A percentile compares a stretch with the other conserved stretches of the same genome.
Conservation (phyloP, 75 land plant genomes). For the Pinus tabuliformis region DNA sequence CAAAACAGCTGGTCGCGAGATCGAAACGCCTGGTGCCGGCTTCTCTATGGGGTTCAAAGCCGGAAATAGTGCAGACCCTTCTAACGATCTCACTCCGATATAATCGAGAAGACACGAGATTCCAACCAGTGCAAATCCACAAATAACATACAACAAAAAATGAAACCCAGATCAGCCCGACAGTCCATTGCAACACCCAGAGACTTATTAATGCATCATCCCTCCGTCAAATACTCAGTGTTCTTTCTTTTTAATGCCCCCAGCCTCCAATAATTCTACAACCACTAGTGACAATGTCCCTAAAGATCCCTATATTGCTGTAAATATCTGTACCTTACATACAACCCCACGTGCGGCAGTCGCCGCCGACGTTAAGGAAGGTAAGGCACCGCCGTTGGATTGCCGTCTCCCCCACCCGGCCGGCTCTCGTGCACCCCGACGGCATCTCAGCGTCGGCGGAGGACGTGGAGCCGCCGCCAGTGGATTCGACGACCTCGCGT, state of each 20-base stretch:
- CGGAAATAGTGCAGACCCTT: no score
- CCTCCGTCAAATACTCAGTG: background rate
- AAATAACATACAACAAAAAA: background rate
- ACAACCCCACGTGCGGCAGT: conserved; percentile 1
- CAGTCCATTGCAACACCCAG: background rate
- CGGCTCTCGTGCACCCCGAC: background rate
- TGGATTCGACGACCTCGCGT: no score
- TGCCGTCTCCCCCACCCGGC: background rate
- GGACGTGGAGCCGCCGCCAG: conserved; percentile 5
- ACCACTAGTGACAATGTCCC: background rate
- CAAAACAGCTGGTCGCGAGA: no score
- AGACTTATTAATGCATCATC: background rate
- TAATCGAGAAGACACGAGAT: background rate
- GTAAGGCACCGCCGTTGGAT: background rate
- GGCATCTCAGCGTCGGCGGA: conserved; percentile 6
- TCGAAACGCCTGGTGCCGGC: no score
- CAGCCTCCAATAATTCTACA: background rate
- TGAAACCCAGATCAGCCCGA: background rate
- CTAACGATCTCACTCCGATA: no score
- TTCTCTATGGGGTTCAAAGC: no score
- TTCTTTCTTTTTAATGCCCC: background rate
- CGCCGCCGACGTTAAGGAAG: no score
- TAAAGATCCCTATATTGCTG: background rate
- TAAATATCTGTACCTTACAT: background rate
- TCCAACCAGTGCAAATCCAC: background rate